Evolutionary conservation across 768 basidiomycete genomes (phyloP).

Genomic region (Tylopilus intermedius): DNA sequence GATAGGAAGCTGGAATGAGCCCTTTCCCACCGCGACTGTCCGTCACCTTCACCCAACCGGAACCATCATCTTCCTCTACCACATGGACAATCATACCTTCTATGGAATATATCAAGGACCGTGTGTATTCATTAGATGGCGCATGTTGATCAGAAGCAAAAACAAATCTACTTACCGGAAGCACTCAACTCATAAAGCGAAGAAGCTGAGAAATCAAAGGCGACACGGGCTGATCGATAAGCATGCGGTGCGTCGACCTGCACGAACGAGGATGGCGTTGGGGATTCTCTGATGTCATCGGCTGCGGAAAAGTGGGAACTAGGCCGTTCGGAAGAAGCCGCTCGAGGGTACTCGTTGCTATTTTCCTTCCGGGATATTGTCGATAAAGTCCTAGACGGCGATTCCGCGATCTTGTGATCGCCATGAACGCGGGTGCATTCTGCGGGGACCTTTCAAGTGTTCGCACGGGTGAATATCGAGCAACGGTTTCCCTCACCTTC

Average conservation of each 20-base stretch:
- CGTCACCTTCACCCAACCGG: slow-evolving; percentile 79
- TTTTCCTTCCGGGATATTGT: slow-evolving; percentile 31
- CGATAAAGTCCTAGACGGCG: slow-evolving; percentile 30
- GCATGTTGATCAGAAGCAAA: slow-evolving; percentile 1
- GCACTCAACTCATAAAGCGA: slow-evolving; percentile 75
- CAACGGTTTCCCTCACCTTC: slow-evolving; percentile 46
- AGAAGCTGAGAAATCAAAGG: slow-evolving; percentile 71
- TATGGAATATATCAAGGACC: slow-evolving; percentile 26
- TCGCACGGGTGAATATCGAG: slow-evolving; percentile 8
- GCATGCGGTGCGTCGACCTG: slow-evolving; percentile 35
- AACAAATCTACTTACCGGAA: slow-evolving; percentile 41
- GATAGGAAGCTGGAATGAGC: slow-evolving; percentile 81
- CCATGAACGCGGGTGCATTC: slow-evolving; percentile 46
- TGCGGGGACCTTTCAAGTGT: slow-evolving; percentile 56
- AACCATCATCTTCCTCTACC: slow-evolving; percentile 78
- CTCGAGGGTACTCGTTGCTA: slow-evolving; percentile 15
- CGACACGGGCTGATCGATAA: slow-evolving; percentile 52
- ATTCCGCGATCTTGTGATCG: slow-evolving; percentile 22
- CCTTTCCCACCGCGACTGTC: slow-evolving; percentile 57
- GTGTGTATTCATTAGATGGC: slow-evolving; percentile 3
- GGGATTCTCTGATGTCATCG: slow-evolving; percentile 20
- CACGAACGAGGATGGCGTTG: slow-evolving; percentile 57
- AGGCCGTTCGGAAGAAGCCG: slow-evolving; percentile 3
- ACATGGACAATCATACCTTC: slow-evolving; percentile 64
- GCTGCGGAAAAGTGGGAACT: slow-evolving; percentile 1